Conservation (phyloP, 306 rosid species). For the Trifolium subterraneum region DNA sequence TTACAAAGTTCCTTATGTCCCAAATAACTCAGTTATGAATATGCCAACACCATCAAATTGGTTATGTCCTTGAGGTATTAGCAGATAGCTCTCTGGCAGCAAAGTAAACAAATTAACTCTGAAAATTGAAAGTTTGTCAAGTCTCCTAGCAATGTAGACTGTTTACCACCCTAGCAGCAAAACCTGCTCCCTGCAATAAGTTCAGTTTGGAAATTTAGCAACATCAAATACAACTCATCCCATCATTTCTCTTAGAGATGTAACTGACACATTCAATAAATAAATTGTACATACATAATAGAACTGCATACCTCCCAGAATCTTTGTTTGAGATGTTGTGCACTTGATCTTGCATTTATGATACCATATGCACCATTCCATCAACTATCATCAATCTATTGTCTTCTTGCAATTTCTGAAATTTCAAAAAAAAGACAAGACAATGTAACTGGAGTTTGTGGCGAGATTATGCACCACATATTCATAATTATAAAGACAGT, state of each 20-base stretch:
- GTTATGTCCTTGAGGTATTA: background rate
- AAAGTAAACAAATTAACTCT: constrained; percentile 6
- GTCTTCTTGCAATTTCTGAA: constrained; percentile 86
- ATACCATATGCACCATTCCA: constrained; percentile 77
- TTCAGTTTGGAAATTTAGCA: constrained; percentile 2
- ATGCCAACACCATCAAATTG: constrained; percentile 25
- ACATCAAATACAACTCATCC: background rate
- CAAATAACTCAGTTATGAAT: constrained; percentile 6
- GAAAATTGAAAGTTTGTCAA: constrained; percentile 14
- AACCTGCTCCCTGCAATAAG: constrained; percentile 50
- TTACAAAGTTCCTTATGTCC: constrained; percentile 15
- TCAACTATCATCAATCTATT: constrained; percentile 83
- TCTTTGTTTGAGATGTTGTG: constrained; percentile 31
- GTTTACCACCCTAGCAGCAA: constrained; percentile 29
- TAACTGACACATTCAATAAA: background rate
- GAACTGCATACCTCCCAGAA: constrained; percentile 38
- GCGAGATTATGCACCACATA: background rate
- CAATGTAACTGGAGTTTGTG: constrained; percentile 9
- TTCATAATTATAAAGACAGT: background rate
- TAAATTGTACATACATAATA: constrained; percentile 20
- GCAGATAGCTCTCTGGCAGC: constrained; percentile 14
- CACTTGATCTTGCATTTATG: constrained; percentile 44
- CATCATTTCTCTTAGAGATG: constrained; percentile 9
- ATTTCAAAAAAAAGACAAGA: constrained; percentile 43
- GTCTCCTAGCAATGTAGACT: constrained; percentile 10